Evolutionary conservation across 2,329 filamentous ascomycete genomes (phyloP).

Genomic region (Fusarium luffae): DNA sequence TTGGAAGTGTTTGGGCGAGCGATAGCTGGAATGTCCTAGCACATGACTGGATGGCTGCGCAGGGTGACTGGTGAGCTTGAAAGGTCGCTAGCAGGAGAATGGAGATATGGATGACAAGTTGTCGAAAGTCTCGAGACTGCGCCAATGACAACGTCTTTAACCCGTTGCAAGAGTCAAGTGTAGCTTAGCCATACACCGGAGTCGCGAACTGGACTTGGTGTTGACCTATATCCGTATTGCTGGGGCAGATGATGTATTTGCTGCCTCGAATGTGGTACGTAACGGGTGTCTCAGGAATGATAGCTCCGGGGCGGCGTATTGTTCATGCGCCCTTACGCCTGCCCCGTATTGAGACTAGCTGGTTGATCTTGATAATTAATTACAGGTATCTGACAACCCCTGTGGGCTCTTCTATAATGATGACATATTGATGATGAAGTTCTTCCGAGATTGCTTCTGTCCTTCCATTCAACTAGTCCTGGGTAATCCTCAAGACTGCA

Average conservation of each 20-base stretch:
- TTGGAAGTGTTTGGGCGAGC: conserved; percentile 9
- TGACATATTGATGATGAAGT: neutral
- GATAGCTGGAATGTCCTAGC: conserved; percentile 36
- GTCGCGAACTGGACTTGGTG: conserved; percentile 14
- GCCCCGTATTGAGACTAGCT: conserved; percentile 12
- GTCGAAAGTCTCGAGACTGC: conserved; percentile 4
- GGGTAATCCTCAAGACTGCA: neutral
- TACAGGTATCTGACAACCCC: neutral
- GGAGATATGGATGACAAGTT: conserved; percentile 11
- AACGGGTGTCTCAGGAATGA: conserved; percentile 25
- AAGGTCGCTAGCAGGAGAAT: conserved; percentile 8
- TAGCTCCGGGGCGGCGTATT: conserved; percentile 42
- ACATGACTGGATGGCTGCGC: conserved; percentile 31
- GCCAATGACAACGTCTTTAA: conserved; percentile 30
- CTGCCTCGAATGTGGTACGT: conserved; percentile 29
- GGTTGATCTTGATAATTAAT: neutral
- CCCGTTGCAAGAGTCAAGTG: conserved; percentile 5
- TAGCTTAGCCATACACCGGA: conserved; percentile 9
- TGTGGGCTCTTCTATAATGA: neutral
- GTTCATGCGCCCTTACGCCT: conserved; percentile 42
- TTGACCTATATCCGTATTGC: conserved; percentile 6
- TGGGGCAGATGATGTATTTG: conserved; percentile 38
- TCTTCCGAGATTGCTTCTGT: neutral
- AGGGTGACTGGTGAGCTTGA: conserved; percentile 8
- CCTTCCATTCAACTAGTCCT: too few species aligned